Evolutionary conservation across 345 rosid species (phyloP).

Genomic region (Gossypioides kirkii): DNA sequence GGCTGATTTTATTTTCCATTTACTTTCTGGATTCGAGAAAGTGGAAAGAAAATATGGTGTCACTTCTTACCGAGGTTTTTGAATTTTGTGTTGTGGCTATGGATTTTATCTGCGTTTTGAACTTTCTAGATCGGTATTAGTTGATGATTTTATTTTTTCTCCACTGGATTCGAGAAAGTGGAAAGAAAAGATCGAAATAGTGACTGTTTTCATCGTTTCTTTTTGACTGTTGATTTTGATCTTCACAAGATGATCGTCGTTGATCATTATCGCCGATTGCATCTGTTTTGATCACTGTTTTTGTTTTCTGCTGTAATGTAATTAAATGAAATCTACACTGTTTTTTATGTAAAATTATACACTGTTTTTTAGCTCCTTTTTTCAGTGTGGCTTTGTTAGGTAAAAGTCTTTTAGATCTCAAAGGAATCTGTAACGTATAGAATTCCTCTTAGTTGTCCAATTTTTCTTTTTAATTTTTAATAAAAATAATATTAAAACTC

Average conservation of each 20-base stretch:
- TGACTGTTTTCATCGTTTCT: not conserved
- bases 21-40: not conserved
- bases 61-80: not conserved
- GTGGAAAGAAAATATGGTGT: not conserved
- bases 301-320: not conserved
- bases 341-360: not conserved
- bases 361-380: not conserved
- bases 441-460: not conserved
- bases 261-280: not conserved
- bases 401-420: slow-evolving; percentile 9
- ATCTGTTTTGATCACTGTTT: not conserved
- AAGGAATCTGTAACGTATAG: not conserved
- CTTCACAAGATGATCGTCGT: not conserved
- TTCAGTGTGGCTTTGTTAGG: not conserved
- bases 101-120: not conserved
- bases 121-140: not conserved
- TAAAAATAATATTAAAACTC: not conserved
- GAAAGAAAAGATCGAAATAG: not conserved
- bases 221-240: not conserved
- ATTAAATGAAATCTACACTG: not conserved
- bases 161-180: not conserved
- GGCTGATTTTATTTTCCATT: not conserved
- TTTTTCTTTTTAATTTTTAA: not conserved
- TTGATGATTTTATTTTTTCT: not conserved
- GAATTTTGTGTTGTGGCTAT: not conserved